Percentiles rank a stretch among this genome's conserved stretches.
Evolutionary conservation across 83 land plant genomes (phyloP).

Genomic region (Picea abies): DNA sequence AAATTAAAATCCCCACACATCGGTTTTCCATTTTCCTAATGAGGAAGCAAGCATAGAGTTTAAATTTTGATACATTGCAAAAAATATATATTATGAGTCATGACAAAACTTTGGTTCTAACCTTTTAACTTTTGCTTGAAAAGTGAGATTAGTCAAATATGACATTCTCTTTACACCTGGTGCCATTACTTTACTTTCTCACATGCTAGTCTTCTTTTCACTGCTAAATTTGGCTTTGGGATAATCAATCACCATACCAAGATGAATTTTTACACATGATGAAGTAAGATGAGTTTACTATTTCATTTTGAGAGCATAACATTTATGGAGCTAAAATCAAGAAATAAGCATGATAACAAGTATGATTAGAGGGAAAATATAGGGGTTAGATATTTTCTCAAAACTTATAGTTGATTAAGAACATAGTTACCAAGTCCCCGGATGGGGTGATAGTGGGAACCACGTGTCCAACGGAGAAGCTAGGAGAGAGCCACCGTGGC

Average conservation of each 20-base stretch:
- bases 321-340: background rate
- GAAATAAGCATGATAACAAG: background rate
- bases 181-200: constrained; percentile 72
- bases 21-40: background rate
- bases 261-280: constrained; percentile 69
- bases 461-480: too few species aligned
- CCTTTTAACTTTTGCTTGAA: background rate
- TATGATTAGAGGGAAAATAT: background rate
- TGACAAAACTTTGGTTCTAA: too few species aligned
- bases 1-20: background rate
- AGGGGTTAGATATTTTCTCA: background rate
- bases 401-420: background rate
- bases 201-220: constrained; percentile 93
- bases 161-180: constrained; percentile 40
- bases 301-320: background rate
- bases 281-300: background rate
- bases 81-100: too few species aligned
- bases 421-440: too few species aligned
- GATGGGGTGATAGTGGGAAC: too few species aligned
- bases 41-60: background rate
- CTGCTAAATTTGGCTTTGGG: constrained; percentile 83
- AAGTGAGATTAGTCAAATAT: background rate
- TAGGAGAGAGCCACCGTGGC: too few species aligned
- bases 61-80: too few species aligned
- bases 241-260: constrained; percentile 78